Evolutionary conservation across 108 stramenopile genomes (phyloP).

Genomic region (Nitzschia putrida): DNA sequence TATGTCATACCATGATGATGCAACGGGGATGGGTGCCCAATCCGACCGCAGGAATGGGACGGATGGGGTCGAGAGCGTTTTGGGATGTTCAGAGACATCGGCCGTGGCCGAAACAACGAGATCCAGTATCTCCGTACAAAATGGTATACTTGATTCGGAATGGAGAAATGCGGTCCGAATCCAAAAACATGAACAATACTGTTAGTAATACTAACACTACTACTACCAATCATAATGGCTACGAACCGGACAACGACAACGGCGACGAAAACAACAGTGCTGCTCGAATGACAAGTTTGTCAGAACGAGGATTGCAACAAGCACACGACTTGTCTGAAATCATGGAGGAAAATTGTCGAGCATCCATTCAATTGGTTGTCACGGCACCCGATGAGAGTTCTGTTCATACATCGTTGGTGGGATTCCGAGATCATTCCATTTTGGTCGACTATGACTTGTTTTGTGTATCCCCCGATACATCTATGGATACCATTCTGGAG

Average conservation of each 20-base stretch:
- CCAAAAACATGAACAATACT: conserved; percentile 5
- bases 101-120: conserved; percentile 11
- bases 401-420: conserved; percentile 30
- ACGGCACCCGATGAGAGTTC: conserved; percentile 35
- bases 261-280: not conserved
- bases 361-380: conserved; percentile 32
- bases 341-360: not conserved
- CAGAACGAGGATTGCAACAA: conserved; percentile 6
- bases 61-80: conserved; percentile 6
- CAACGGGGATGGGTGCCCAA: conserved; percentile 18
- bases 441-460: conserved; percentile 28
- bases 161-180: conserved; percentile 35
- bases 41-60: conserved; percentile 8
- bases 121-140: conserved; percentile 17
- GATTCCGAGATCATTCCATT: conserved; percentile 11
- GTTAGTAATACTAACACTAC: no score
- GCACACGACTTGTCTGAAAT: not conserved
- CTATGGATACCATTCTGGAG: conserved; percentile 20
- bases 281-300: conserved; percentile 21
- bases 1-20: conserved; percentile 22
- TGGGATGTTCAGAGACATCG: conserved; percentile 9
- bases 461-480: conserved; percentile 28
- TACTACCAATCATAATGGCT: no score
- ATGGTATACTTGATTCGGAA: conserved; percentile 50
- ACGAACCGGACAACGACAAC: no score